phyloP scores from a whole-genome alignment of 1,284 basidiomycete genomes.

The Ceratobasidium sp. region DNA sequence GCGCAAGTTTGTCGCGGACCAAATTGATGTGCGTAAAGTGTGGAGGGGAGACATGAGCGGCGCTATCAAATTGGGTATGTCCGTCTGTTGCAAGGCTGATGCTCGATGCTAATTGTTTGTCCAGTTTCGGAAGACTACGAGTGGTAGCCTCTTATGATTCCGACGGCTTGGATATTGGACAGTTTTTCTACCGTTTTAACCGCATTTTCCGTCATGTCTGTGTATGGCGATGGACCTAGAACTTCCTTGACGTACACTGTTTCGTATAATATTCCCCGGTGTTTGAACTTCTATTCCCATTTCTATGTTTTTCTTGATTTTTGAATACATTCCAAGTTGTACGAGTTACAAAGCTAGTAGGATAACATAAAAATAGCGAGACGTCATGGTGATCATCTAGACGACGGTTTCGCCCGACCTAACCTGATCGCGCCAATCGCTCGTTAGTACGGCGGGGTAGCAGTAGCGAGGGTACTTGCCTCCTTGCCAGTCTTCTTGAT shows the following conservation, averaged over 20 bases:
- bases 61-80: conserved; percentile 56
- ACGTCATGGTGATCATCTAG: background rate
- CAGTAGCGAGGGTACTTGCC: conserved; percentile 60
- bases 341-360: background rate
- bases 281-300: background rate
- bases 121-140: conserved; percentile 40
- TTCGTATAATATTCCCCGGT: background rate
- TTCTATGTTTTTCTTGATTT: conserved; percentile 14
- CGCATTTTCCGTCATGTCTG: background rate
- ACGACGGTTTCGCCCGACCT: conserved; percentile 10
- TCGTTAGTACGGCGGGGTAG: background rate
- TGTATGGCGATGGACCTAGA: background rate
- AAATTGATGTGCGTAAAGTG: conserved; percentile 69
- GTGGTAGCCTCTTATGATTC: conserved; percentile 15
- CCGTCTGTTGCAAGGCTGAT: background rate
- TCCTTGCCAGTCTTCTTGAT: conserved; percentile 91
- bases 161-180: background rate
- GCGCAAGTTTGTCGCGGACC: conserved; percentile 71
- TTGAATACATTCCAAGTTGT: background rate
- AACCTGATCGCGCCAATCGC: conserved; percentile 9
- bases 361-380: too few relatives aligned
- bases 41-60: conserved; percentile 71
- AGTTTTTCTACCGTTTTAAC: background rate
- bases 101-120: background rate
- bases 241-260: background rate